Base-by-base conservation (phyloP, 129 eudicot genomes). In the Ambrosia trifida region DNA sequence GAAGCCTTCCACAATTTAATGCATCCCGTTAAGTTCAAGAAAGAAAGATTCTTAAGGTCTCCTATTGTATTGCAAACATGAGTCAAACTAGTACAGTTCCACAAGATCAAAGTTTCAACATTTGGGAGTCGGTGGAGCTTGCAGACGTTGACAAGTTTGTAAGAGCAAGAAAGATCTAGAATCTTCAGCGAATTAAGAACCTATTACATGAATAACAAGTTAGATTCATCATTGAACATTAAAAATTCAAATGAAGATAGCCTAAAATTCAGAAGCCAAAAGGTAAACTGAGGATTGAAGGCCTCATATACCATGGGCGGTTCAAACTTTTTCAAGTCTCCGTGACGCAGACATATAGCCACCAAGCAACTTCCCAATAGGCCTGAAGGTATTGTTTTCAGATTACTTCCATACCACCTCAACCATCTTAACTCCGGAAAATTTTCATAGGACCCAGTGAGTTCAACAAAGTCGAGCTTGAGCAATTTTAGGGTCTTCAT, bases 121-220 rank as follows among this genome's bases (percentile, higher is more conserved):
- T 71, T 70, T 46, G 78, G 74, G 14, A 76, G 66, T 28, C 43
- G 58, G 43, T 14, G 24, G 24, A 68, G 14, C 47, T 9, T 28
- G 60, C 1, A 7, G 45, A 67, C 31, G 1, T 59, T 32, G 4
- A 47, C 60, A 30, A 67, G 72, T 30, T 49, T 67, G 59, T 31
- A n/a, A 30, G 43, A 81, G 5, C 65, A 38, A 50, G 74, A 47
- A 6, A 81, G 85, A 65, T 71, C 40, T 53, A 81, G 75, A 43
- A 76, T 45, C 45, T 76, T 76, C 17, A 81, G 61, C 11, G 47
- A 67, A 11, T 10, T 35, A 35, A 77, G 82, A 47, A 50, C 38
- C 85, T 81, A 74, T 4, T n/a, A 14, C 28, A 76, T 66, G 64
- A 49, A 45, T n/a, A 14, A 45, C 35, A 56, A 51, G 9, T 28